phyloP scores from a whole-genome alignment of 2,329 filamentous ascomycete genomes.

The Paraphaeosphaeria sporulosa region DNA sequence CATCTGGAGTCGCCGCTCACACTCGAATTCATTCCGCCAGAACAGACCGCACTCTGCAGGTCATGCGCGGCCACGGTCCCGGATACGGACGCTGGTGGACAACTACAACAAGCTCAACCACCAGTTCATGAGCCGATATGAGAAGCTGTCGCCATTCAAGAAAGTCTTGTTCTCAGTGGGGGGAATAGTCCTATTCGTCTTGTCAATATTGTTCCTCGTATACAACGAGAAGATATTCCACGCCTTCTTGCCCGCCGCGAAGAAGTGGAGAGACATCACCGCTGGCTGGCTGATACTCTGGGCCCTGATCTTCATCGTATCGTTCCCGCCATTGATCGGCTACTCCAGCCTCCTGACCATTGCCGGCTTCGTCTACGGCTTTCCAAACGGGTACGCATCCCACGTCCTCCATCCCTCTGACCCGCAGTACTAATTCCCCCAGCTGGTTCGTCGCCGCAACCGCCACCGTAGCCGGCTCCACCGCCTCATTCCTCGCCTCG shows the following conservation, averaged over 20 bases:
- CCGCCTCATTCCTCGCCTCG: conserved; percentile 80
- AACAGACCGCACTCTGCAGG: conserved; percentile 46
- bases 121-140: conserved; percentile 59
- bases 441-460: conserved; percentile 86
- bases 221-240: conserved; percentile 84
- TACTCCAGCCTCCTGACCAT: conserved; percentile 80
- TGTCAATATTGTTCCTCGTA: conserved; percentile 74
- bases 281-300: conserved; percentile 80
- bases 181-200: conserved; percentile 59
- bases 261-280: conserved; percentile 76
- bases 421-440: conserved; percentile 7
- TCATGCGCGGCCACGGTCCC: conserved; percentile 35
- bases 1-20: conserved; percentile 60
- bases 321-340: conserved; percentile 86
- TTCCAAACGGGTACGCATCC: conserved; percentile 63
- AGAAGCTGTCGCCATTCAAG: conserved; percentile 67
- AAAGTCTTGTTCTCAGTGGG: conserved; percentile 64
- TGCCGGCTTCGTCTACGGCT: conserved; percentile 74
- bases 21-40: conserved; percentile 52
- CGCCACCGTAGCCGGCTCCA: conserved; percentile 80
- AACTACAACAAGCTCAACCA: conserved; percentile 56
- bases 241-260: conserved; percentile 74
- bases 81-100: conserved; percentile 50
- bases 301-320: conserved; percentile 75
- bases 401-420: not conserved